Evolutionary conservation across 2,329 filamentous ascomycete genomes (phyloP), one percentile per base, ranked within the genome.

Genomic region (Paradendryphiella salina): DNA sequence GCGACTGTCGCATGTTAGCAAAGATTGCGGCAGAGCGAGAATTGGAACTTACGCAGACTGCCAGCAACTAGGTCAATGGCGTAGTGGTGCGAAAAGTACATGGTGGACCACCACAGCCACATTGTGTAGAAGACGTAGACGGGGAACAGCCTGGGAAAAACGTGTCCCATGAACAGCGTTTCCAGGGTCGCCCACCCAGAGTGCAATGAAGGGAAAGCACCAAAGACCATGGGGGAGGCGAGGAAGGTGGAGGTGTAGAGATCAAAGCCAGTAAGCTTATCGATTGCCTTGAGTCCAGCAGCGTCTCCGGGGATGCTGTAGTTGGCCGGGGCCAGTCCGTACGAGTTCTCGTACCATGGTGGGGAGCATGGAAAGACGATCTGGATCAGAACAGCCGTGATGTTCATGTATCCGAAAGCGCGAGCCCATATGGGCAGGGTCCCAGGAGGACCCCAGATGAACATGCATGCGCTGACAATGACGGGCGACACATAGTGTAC

Each of bases 51-150:
- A 75, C 73, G 75, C 42, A 96, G 79, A 70, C 87, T 90, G 61
- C 93, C 93, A 29, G 84, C 90, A 20, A 96, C 90, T 42, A 97
- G 80, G 73, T 97, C 93, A 33, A 97, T 88, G 26, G 92, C 93
- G 71, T 97, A 97, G 77, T 97, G 93, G 75, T 97, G 93, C 67
- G 90, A 95, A 44, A 97, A 83, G 71, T 97, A 96, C 90, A 97
- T 96, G 62, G 93, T 97, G 10, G 92, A 89, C 91, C 93, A 97
- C 89, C 91, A 96, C 66, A 96, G 86, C 93, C 93, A 96, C 70
- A 88, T 82, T 36, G 88, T 88, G 74, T 96, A 97, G 58, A 83
- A 80, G 57, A 92, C 82, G 75, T 95, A 96, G 45, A 94, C 75
- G 10, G 87, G 85, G 60, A 88, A 85, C 60, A 95, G 82, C 54